Evolutionary conservation across 2,329 filamentous ascomycete genomes (phyloP).

Genomic region (Phyllosticta capitalensis): DNA sequence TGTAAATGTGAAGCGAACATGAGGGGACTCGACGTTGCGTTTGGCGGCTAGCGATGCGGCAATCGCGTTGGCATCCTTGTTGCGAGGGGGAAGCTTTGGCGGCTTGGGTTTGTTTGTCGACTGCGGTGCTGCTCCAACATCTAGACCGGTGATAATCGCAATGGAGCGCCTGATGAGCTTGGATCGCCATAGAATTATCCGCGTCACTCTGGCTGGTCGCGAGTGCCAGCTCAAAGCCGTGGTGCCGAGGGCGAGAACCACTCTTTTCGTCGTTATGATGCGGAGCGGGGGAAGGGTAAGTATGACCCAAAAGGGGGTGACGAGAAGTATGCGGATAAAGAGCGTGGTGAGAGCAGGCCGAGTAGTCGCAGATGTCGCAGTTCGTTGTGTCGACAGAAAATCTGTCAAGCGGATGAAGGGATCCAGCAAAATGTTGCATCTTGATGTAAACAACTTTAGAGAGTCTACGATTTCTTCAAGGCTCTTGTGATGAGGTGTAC

Average conservation of each 20-base stretch:
- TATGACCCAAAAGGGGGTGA: conserved; percentile 79
- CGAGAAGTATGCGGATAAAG: conserved; percentile 77
- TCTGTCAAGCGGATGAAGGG: conserved; percentile 83
- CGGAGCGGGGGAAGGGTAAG: conserved; percentile 74
- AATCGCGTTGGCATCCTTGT: conserved; percentile 39
- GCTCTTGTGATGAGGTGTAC: conserved; percentile 78
- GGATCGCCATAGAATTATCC: conserved; percentile 86
- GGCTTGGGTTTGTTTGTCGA: conserved; percentile 19
- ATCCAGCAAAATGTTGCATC: conserved; percentile 86
- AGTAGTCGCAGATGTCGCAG: conserved; percentile 83
- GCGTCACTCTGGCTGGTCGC: conserved; percentile 70
- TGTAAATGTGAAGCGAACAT: conserved; percentile 92
- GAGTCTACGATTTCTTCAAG: conserved; percentile 96
- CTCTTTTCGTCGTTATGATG: conserved; percentile 76
- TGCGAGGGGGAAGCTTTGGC: conserved; percentile 31
- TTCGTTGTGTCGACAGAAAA: conserved; percentile 83
- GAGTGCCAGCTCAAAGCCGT: conserved; percentile 87
- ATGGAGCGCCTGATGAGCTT: conserved; percentile 60
- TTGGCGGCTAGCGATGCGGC: conserved; percentile 36
- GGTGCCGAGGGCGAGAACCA: conserved; percentile 79
- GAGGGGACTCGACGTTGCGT: conserved; percentile 46
- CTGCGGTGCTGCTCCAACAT: conserved; percentile 46
- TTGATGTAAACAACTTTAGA: conserved; percentile 76
- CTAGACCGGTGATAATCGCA: conserved; percentile 68
- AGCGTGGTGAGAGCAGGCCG: conserved; percentile 80